Conservation (phyloP, 345 rosid species). For the Durio zibethinus region DNA sequence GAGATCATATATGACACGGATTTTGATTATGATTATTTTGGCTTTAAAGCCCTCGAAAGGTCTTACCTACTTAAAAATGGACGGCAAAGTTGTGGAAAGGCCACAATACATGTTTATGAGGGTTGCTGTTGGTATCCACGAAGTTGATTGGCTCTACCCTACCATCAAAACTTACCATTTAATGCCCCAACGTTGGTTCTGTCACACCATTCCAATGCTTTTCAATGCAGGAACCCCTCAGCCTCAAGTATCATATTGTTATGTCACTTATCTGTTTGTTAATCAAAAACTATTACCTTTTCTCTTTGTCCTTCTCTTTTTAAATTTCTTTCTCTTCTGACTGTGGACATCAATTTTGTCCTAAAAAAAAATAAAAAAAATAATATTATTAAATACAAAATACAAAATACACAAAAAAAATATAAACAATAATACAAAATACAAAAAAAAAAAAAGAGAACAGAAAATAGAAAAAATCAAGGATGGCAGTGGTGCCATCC, state of each 20-base stretch:
- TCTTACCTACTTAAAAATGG: constrained; percentile 38
- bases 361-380: too few relatives aligned
- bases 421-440: too few relatives aligned
- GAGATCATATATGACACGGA: constrained; percentile 43
- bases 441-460: too few relatives aligned
- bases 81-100: constrained; percentile 41
- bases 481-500: too few relatives aligned
- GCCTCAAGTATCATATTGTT: constrained; percentile 33
- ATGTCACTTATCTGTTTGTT: background rate
- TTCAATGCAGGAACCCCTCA: constrained; percentile 40
- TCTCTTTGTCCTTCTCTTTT: background rate
- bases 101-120: constrained; percentile 47
- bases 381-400: too few relatives aligned
- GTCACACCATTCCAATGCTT: constrained; percentile 44
- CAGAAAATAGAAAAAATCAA: too few relatives aligned
- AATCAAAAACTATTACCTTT: background rate
- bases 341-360: too few relatives aligned
- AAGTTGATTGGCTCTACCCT: constrained; percentile 37
- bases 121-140: constrained; percentile 44
- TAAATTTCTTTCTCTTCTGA: too few relatives aligned
- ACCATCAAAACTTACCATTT: constrained; percentile 37
- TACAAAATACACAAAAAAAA: too few relatives aligned
- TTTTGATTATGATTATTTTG: constrained; percentile 42
- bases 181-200: constrained; percentile 44
- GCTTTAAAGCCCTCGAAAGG: constrained; percentile 41